Percentiles rank a stretch among this genome's conserved stretches.
Evolutionary conservation across 2,329 filamentous ascomycete genomes (phyloP).

Genomic region (Talaromyces sp.): DNA sequence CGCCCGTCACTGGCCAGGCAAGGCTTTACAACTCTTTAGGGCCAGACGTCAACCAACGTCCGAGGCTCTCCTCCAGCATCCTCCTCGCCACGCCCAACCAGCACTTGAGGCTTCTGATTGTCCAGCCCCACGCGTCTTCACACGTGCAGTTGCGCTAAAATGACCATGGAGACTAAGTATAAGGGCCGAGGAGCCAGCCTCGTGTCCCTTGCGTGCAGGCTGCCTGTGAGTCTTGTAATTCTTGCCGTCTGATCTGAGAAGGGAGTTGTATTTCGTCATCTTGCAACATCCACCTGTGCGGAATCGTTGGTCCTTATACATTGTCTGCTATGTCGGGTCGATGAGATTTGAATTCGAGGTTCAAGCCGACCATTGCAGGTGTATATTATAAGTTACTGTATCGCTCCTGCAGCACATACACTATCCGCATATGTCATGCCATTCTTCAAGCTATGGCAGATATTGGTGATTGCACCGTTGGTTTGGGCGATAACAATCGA

Average conservation of each 20-base stretch:
- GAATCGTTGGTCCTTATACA: neutral
- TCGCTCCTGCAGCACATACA: neutral
- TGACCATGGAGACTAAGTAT: neutral
- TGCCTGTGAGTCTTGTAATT: neutral
- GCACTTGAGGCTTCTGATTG: neutral
- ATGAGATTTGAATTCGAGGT: neutral
- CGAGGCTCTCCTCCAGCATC: neutral
- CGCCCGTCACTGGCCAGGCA: neutral
- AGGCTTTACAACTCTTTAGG: too few relatives aligned
- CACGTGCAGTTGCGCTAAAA: neutral
- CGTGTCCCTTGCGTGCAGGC: neutral
- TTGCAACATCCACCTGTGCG: neutral
- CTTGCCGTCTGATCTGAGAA: neutral
- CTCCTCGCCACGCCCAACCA: neutral
- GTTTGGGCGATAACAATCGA: slow-evolving; percentile 13
- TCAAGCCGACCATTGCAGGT: too few relatives aligned
- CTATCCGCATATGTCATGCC: neutral
- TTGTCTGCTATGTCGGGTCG: neutral
- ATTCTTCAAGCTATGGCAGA: neutral
- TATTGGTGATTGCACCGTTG: neutral
- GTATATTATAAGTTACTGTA: neutral
- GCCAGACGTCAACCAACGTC: neutral
- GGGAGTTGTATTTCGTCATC: neutral
- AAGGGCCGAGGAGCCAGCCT: neutral
- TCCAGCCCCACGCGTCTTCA: neutral